A percentile compares a stretch with the other conserved stretches of the same genome.
Evolutionary conservation across 768 basidiomycete species (phyloP).

Genomic region (Lactarius indigo): DNA sequence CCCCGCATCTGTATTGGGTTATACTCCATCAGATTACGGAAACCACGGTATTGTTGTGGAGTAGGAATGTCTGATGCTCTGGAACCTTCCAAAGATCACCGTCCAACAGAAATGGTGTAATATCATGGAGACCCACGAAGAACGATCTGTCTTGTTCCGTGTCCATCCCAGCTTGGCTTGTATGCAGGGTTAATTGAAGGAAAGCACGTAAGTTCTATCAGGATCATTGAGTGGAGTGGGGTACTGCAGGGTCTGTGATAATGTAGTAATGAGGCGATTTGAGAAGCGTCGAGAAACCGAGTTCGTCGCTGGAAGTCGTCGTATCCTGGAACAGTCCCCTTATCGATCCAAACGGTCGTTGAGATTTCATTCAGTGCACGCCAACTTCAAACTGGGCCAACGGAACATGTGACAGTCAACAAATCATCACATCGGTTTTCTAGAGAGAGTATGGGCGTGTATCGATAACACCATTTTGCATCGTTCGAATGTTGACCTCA

Average conservation of each 20-base stretch:
- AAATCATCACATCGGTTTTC: not conserved
- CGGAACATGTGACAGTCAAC: not conserved
- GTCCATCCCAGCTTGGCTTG: not conserved
- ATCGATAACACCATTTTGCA: not conserved
- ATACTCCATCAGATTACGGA: not conserved
- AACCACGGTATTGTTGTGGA: not conserved
- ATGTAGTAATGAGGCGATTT: not conserved
- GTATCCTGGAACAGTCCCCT: constrained; percentile 1
- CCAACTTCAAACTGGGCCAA: not conserved
- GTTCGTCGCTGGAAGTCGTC: too few species aligned
- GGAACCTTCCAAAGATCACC: not conserved
- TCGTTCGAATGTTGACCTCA: not conserved
- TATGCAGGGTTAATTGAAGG: not conserved
- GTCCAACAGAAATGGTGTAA: not conserved
- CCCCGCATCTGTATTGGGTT: too few species aligned
- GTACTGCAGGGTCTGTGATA: too few species aligned
- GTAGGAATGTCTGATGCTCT: not conserved
- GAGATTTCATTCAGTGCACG: not conserved
- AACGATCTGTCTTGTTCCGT: not conserved
- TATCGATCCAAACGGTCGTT: not conserved
- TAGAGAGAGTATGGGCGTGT: not conserved
- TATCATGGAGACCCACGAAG: not conserved
- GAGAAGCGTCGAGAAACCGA: too few species aligned
- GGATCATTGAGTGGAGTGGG: not conserved
- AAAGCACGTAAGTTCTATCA: not conserved